Percentiles rank a stretch among this genome's conserved stretches.
Conservation (phyloP, 805 yeast species). For the Lachancea nothofagi region DNA sequence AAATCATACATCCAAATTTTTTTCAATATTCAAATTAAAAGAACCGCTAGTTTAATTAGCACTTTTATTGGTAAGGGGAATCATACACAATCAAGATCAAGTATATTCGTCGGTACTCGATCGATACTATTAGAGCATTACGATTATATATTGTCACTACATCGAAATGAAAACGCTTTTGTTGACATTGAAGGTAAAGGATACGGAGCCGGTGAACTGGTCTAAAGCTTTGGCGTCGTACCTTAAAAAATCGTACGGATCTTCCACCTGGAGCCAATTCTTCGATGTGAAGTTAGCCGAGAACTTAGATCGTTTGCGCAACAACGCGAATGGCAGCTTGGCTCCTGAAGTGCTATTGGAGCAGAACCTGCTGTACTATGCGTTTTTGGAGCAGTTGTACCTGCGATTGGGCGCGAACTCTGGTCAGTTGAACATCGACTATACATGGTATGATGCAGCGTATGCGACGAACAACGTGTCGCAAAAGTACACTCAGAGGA, state of each 20-base stretch:
- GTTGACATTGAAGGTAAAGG: conserved; percentile 24
- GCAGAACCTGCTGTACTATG: conserved; percentile 57
- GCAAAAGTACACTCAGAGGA: conserved; percentile 57
- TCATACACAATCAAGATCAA: too few relatives aligned
- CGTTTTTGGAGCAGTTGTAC: conserved; percentile 74
- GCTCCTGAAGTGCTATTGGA: conserved; percentile 30
- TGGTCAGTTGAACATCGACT: conserved; percentile 51
- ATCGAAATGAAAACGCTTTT: conserved; percentile 28
- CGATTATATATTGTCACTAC: too few relatives aligned
- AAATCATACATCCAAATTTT: too few relatives aligned
- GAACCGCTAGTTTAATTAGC: too few relatives aligned
- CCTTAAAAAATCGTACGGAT: conserved; percentile 29
- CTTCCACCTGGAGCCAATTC: conserved; percentile 29
- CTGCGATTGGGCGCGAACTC: conserved; percentile 63
- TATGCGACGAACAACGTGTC: conserved; percentile 29
- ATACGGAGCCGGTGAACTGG: conserved; percentile 31
- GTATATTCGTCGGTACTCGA: too few relatives aligned
- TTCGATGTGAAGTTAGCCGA: conserved; percentile 25
- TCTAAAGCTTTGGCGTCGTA: conserved; percentile 27
- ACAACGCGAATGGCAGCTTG: conserved; percentile 31
- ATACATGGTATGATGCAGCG: conserved; percentile 80
- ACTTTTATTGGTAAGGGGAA: too few relatives aligned
- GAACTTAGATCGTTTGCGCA: conserved; percentile 27
- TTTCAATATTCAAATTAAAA: too few relatives aligned
- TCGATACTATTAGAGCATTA: too few relatives aligned